phyloP scores from a whole-genome alignment of 768 basidiomycete genomes.

The Naganishia vaughanmartiniae region DNA sequence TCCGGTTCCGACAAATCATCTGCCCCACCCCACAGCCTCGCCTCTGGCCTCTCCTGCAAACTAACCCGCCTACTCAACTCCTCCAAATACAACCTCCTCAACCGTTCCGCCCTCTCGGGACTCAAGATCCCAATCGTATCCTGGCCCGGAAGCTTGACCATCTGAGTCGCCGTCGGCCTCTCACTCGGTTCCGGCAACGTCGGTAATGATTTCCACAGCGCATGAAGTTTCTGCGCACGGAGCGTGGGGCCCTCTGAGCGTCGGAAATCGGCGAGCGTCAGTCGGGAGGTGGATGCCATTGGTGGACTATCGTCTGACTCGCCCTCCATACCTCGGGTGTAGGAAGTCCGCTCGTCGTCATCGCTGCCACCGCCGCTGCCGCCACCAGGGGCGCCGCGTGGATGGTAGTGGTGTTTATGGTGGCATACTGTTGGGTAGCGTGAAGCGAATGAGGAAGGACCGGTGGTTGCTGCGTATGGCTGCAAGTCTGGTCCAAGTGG shows the following conservation, averaged over 20 bases:
- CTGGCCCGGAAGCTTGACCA: constrained; percentile 45
- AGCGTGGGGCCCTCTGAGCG: constrained; percentile 43
- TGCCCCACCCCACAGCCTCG: constrained; percentile 49
- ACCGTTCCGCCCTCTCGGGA: constrained; percentile 61
- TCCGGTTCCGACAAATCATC: constrained; percentile 45
- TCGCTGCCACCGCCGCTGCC: too few relatives aligned
- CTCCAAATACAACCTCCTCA: constrained; percentile 70
- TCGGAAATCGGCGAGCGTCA: constrained; percentile 48
- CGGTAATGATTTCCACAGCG: constrained; percentile 48
- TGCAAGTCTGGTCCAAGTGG: constrained; percentile 40
- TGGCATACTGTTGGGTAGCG: constrained; percentile 11
- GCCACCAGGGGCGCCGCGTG: background rate
- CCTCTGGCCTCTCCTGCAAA: constrained; percentile 43
- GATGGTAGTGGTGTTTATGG: constrained; percentile 33
- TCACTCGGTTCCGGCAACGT: constrained; percentile 35
- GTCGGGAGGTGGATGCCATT: constrained; percentile 29
- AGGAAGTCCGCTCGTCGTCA: background rate
- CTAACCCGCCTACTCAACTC: constrained; percentile 62
- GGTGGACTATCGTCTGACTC: background rate
- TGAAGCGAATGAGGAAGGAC: background rate
- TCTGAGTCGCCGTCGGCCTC: constrained; percentile 39
- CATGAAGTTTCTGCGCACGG: constrained; percentile 46
- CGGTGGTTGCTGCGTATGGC: constrained; percentile 21
- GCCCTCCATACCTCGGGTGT: background rate
- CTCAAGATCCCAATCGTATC: constrained; percentile 53